Base-by-base conservation (phyloP, 2,329 filamentous ascomycete genomes). In the Trichoderma afroharzianum region DNA sequence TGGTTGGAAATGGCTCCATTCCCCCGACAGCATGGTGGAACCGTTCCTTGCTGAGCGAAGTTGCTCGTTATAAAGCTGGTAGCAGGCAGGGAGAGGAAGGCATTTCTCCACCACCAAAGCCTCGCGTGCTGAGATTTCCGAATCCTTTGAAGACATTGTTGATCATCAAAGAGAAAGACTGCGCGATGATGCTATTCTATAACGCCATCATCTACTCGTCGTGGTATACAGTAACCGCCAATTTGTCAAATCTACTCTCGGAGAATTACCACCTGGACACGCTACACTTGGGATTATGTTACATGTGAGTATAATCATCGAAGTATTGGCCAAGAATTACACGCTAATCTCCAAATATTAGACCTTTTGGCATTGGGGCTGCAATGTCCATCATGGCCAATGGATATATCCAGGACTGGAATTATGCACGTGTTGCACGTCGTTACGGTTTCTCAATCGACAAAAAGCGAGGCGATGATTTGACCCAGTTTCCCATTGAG, bases 391-490 rank as follows among this genome's bases (percentile, higher is more conserved):
- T 68, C 11, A 11, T 58, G 18, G 63, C 47, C 6, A 68, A 68
- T 50, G 63, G 63, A 28, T 39, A 57, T 36, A 68, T 68, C n/a
- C 32, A 55, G 26, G 64, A 68, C 53, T 68, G 50, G 50, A 68
- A 68, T 32, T 59, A 59, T 26, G 50, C 64, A 32, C 50, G 64
- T 3, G 15, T 58, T 32, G 47, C 50, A 58, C 53, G 33, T n/a
- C 8, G 33, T 24, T 21, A 62, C 24, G 70, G 70, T 11, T 68
- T 68, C 39, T 43, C 55, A 1, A 43, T 68, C 28, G 57, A 71
- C 21, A 62, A 68, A 53, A 61, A 63, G 63, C 33, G 57, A 24
- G 70, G 63, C 24, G 53, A 71, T 24, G 68, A 59, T 30, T 43
- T 68, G 11, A n/a, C 50, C 12, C 43, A 43, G 1, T 68, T 68